These are phyloP conservation scores for Coelastrella sp. DNA, from an alignment of 139 green algal species.

Conservation along the genomic window DNA sequence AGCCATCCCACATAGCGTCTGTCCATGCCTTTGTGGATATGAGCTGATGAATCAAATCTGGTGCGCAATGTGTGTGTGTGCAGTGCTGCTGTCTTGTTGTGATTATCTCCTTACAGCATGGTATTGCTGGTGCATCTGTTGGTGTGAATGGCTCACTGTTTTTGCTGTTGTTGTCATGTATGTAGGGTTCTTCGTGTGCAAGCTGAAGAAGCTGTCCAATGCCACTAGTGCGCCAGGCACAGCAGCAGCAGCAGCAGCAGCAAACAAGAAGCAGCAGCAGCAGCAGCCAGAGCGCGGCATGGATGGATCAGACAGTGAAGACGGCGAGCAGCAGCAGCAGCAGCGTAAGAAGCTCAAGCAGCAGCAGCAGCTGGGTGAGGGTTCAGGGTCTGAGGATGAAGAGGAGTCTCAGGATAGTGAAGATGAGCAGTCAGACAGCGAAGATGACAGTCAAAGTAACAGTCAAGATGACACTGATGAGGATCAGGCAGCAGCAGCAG, in stretches of 20 bases:
- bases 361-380: conserved; percentile 25
- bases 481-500: conserved; percentile 14
- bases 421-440: too few relatives aligned
- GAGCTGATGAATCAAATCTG: too few relatives aligned
- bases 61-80: too few relatives aligned
- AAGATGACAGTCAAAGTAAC: not conserved
- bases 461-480: conserved; percentile 8
- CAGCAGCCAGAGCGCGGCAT: conserved; percentile 27
- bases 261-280: conserved; percentile 40
- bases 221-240: conserved; percentile 6
- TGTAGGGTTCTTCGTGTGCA: conserved; percentile 99
- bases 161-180: not conserved
- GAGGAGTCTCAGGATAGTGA: not conserved
- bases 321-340: conserved; percentile 37
- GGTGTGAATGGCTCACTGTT: not conserved
- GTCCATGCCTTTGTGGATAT: too few relatives aligned
- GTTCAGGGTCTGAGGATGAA: conserved; percentile 3
- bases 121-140: not conserved
- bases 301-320: conserved; percentile 30
- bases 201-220: conserved; percentile 98
- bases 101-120: too few relatives aligned
- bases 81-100: too few relatives aligned
- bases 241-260: conserved; percentile 40
- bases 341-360: conserved; percentile 23
- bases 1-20: too few relatives aligned